These are phyloP conservation scores for Mycena vitilis DNA, from an alignment of 768 basidiomycete genomes.

Conservation along the genomic window DNA sequence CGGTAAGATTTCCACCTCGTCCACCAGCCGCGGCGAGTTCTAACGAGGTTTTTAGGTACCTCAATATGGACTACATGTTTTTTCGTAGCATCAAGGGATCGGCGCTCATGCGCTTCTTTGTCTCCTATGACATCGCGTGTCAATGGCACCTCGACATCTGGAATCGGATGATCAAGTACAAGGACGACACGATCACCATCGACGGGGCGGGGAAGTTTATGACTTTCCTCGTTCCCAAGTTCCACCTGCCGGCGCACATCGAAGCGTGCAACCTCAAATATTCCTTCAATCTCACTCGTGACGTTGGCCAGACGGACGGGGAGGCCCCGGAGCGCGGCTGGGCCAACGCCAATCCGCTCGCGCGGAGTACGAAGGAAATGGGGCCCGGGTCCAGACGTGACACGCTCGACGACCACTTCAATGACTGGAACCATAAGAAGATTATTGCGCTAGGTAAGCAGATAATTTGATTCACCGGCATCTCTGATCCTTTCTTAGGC, in stretches of 20 bases:
- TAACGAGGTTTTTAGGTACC: too few relatives aligned
- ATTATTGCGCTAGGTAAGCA: not conserved
- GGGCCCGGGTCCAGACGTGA: not conserved
- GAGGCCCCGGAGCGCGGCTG: too few relatives aligned
- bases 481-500: not conserved
- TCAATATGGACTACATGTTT: too few relatives aligned
- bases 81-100: too few relatives aligned
- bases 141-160: not conserved
- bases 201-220: conserved; percentile 6
- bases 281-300: too few relatives aligned
- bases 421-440: not conserved
- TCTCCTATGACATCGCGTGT: too few relatives aligned
- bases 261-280: too few relatives aligned
- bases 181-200: conserved; percentile 15
- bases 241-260: too few relatives aligned
- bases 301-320: too few relatives aligned
- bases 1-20: too few relatives aligned
- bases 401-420: not conserved
- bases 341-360: not conserved
- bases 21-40: too few relatives aligned
- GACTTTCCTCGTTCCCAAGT: too few relatives aligned
- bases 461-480: not conserved
- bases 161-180: conserved; percentile 22
- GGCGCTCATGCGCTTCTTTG: not conserved
- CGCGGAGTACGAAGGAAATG: not conserved